Conservation (phyloP, 2,329 filamentous ascomycete genomes). For the Botryotinia calthae region DNA sequence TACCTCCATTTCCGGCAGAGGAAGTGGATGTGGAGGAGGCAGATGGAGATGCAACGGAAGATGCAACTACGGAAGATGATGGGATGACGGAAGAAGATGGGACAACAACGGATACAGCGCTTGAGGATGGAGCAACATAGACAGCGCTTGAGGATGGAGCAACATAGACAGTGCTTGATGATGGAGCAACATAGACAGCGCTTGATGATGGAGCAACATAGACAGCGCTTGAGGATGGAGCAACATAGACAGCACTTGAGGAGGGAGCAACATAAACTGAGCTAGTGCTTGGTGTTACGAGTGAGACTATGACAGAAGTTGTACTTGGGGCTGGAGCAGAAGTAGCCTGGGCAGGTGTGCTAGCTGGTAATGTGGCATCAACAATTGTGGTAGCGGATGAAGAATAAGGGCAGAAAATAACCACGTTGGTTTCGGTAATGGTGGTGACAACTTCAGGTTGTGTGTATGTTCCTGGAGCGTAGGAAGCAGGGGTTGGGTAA, state of each 20-base stretch:
- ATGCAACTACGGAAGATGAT: conserved; percentile 40
- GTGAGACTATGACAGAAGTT: conserved; percentile 1
- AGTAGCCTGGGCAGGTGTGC: conserved; percentile 29
- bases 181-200: background rate
- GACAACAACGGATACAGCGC: background rate
- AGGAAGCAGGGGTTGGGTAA: conserved; percentile 64
- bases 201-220: background rate
- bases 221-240: conserved; percentile 5
- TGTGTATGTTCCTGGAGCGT: conserved; percentile 70
- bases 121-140: conserved; percentile 3
- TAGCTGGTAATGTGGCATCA: conserved; percentile 1
- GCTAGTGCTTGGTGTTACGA: conserved; percentile 32
- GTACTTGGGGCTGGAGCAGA: conserved; percentile 31
- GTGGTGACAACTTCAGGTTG: conserved; percentile 65
- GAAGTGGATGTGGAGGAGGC: conserved; percentile 56
- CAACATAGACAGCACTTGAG: background rate
- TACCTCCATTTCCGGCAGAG: conserved; percentile 29
- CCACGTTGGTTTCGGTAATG: conserved; percentile 64
- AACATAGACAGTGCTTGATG: conserved; percentile 23
- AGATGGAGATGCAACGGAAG: conserved; percentile 18
- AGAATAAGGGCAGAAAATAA: conserved; percentile 68
- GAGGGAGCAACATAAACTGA: conserved; percentile 20
- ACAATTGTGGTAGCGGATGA: conserved; percentile 35
- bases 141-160: background rate
- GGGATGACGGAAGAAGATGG: conserved; percentile 9